Evolutionary conservation across 2,329 filamentous ascomycete genomes (phyloP), one percentile per base, ranked within the genome.

Genomic region (Talaromyces sp.): DNA sequence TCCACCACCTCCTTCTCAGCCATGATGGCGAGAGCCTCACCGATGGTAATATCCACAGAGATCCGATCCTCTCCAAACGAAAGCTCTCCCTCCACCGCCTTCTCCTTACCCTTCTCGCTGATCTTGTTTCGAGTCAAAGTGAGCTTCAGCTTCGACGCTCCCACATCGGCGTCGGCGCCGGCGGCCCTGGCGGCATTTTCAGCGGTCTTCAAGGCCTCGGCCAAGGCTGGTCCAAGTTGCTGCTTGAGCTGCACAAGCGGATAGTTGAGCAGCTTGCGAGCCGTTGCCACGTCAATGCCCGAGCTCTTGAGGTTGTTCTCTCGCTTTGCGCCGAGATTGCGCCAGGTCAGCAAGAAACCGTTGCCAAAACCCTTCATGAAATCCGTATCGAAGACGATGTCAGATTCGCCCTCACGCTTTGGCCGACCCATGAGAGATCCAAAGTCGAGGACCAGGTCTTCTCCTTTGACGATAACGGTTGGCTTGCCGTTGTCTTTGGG

Each of bases 371-470:
- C 63, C 13, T 49, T 47, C 41, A 65, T 19, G 10, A 52, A 11
- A 14, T 8, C 35, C 33, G 58, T 65, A 10, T 65, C 63, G 52
- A 65, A 59, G 1, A 62, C 24, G 24, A 65, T 58, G 19, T 65
- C 59, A 13, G 14, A 27, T 19, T 65, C 63, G 0, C 52, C 52
- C 16, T 33, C 39, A 5, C 63, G 31, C 35, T 52, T 62, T 7
- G 41, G 19, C 22, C 59, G 50, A 9, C 49, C 59, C 41, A 65
- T 56, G n/a, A 65, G 58, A 2, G 59, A 27, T 16, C 59, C 63
- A 5, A 65, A 11, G 11, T 47, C 33, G 41, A 65, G 16, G 19
- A 56, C 37, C 4, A 65, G 14, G 0, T 16, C 27, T 6, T 61
- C 63, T 3, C 52, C 50, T 4, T 19, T 11, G 19, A 65, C 50